A percentile compares a stretch with the other conserved stretches of the same genome.
Evolutionary conservation across 2,329 filamentous ascomycete species (phyloP).

Genomic region (Botrytis cinerea): DNA sequence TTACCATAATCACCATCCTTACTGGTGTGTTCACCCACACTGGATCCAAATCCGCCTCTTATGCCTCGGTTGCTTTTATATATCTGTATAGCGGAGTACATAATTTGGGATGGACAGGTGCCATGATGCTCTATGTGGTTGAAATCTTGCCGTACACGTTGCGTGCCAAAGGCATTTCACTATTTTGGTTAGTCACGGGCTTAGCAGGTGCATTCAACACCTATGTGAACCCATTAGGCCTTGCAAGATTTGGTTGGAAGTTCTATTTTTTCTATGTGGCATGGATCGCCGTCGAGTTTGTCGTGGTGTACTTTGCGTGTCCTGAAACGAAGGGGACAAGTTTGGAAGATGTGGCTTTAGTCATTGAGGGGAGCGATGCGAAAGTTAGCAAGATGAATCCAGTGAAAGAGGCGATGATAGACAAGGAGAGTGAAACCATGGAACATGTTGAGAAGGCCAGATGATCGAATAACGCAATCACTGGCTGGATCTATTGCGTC

Average conservation of each 20-base stretch:
- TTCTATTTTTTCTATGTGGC: constrained; percentile 47
- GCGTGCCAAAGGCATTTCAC: constrained; percentile 44
- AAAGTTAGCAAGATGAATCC: constrained; percentile 26
- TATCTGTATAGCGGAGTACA: constrained; percentile 50
- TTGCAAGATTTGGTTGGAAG: constrained; percentile 43
- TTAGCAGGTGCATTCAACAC: constrained; percentile 42
- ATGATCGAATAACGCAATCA: background rate
- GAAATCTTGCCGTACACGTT: constrained; percentile 47
- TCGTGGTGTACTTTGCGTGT: constrained; percentile 61
- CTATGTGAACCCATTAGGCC: constrained; percentile 50
- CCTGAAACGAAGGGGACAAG: constrained; percentile 31
- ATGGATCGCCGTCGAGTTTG: constrained; percentile 59
- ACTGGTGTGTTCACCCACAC: constrained; percentile 31
- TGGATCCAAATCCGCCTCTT: constrained; percentile 33
- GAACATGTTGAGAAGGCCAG: constrained; percentile 24
- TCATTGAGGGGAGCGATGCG: constrained; percentile 66
- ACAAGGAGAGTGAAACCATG: constrained; percentile 26
- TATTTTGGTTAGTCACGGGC: constrained; percentile 47
- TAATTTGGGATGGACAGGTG: constrained; percentile 57
- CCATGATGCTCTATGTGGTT: constrained; percentile 47
- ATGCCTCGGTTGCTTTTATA: constrained; percentile 43
- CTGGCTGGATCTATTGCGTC: background rate
- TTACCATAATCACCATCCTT: constrained; percentile 36
- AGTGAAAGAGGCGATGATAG: constrained; percentile 21
- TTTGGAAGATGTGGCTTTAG: constrained; percentile 48